Base-by-base conservation (phyloP, 2,329 filamentous ascomycete genomes). In the Parafenestella ontariensis region DNA sequence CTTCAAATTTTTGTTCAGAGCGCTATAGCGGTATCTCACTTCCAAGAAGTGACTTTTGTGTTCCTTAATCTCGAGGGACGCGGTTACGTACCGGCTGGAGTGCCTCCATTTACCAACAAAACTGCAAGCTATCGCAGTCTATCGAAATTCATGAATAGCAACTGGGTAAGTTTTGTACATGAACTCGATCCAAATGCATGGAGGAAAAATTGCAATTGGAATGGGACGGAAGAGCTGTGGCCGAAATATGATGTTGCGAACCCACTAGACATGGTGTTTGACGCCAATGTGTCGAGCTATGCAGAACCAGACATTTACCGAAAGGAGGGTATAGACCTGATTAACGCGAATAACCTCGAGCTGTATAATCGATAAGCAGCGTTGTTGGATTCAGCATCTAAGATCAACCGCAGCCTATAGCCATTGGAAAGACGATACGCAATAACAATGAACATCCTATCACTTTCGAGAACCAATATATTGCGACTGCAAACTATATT, bases 1-100 rank as follows among this genome's bases (percentile, higher is more conserved):
- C 28, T 31, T 13, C 11, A 6, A 11, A 31, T 31, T 11, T 31
- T 11, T 13, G 9, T 11, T 3, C 15, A 31, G 28, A 31, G 28
- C 10, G 70, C 74, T 1, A 66, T 73, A 1, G 82, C 81, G 0
- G 81, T 79, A 0, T 79, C 80, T 0, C 85, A 87, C 67, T 87
- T 87, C 67, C 77, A 80, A 57, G 79, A 82, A 64, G 76, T 81
- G 0, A 68, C 76, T 0, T 81, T 79, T 46, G 79, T 81, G 5
- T 82, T 82, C 64, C 65, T 78, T 62, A 82, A 82, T 62, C 67
- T 74, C 5, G 20, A 72, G 1, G 79, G 79, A 17, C 61, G 77
- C 1, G 80, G 79, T 0, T 81, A 81, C 54, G 37, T 47, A 3
- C 76, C 72, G 40, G 65, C 67, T 20, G 58, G 63, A n/a, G 62